Evolutionary conservation across 1,139 yeast genomes (phyloP), one percentile per base, ranked within the genome.

Genomic region (Pichia sp.): DNA sequence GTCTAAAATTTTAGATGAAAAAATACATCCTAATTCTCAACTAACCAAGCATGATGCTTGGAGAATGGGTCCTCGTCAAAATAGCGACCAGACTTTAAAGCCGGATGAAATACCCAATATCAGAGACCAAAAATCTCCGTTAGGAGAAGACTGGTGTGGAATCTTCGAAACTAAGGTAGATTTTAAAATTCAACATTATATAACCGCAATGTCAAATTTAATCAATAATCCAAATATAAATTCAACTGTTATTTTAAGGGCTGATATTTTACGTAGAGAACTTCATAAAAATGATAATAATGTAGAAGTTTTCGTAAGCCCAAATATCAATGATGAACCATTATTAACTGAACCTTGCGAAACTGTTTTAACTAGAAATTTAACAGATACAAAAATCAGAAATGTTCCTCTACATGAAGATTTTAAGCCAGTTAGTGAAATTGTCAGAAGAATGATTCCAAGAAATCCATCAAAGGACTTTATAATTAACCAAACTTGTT

Each of bases 191-290:
- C 59, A 56, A 7, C 85, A 88, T 67, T 89, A 82, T 61, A 81
- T 80, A 50, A 68, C 70, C 12, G 96, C 96, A 6, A 85, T 88
- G 92, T 65, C 77, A 41, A 86, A 89, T 64, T 72, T 90, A 53
- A 84, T 90, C 48, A 74, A 76, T 52, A 89, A 88, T 54, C 97
- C 97, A 15, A 87, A 90, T 63, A 85, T 90, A 65, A 90, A 90
- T 65, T 90, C 97, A 9, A 85, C 97, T 0, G 94, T 88, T 29
- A 85, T 90, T 37, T 71, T 90, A 69, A 71, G 97, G 58, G 95
- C 97, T 0, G 97, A 90, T 65, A 80, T 90, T 26, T 66, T 89
- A 42, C 69, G 71, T 42, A 90, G 85, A 56, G 71, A 69, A 48
- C 64, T 62, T 3, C 78, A 70, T 59, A 13, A 4, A 35, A 15